Evolutionary conservation across 345 rosid genomes (phyloP), one percentile per base, ranked within the genome.

Genomic region (Lepidium didymum): DNA sequence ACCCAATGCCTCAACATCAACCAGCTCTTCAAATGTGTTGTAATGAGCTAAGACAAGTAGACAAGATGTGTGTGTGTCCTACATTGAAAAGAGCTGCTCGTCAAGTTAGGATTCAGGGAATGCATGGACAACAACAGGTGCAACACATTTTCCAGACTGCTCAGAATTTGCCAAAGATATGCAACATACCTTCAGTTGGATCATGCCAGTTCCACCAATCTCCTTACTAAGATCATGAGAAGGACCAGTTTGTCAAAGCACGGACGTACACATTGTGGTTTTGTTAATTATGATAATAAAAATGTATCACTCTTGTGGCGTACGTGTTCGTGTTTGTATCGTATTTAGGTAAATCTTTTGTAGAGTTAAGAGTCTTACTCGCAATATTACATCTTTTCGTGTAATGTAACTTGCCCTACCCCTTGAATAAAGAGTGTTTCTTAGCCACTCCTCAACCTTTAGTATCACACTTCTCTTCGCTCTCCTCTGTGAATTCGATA

Each of bases 21-120:
- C 31, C 46, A 56, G 27, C 49, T 46, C 41, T 72, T 18, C 13
- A 3, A 35, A 56, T 9, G 54, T 72, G 76, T 44, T 64, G 76
- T 25, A 55, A 53, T 8, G 69, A 72, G 42, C 57, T 64, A 9
- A 34, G 45, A 29, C 33, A 54, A 23, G 49, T 63, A n/a, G 64
- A 43, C 42, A 45, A 7, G 49, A 63, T 55, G 69, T 72, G 70
- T 46, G 56, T 63, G 56, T 63, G 58, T 12, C 70, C 70, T 23
- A 56, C 63, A 43, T 35, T 42, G 19, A 68, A 54, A 18, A 45
- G 10, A 8, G 55, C 44, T 4, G 43, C 44, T 8, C 51, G 50
- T 15, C 38, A 59, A 45, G 49, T 35, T 13, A 33, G 54, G 2
- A 49, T 42, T 38, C 56, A 42, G 23, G 75, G 64, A 6, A 55